A percentile compares a stretch with the other conserved stretches of the same genome.
phyloP scores from a whole-genome alignment of 2,329 filamentous ascomycete genomes.

The Plectosphaerella plurivora region DNA sequence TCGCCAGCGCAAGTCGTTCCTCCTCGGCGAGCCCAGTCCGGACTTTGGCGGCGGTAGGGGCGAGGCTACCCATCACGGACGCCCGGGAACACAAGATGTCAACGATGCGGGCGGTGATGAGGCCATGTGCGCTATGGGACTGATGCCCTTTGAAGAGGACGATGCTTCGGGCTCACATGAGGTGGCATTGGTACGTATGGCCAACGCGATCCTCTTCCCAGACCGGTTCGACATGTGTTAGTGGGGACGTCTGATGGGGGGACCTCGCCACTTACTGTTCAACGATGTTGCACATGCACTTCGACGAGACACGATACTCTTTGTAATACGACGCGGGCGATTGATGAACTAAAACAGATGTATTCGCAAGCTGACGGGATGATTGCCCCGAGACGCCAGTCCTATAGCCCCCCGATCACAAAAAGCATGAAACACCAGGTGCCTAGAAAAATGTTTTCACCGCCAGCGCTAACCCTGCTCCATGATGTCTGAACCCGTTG shows the following conservation, averaged over 20 bases:
- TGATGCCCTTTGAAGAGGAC: conserved; percentile 35
- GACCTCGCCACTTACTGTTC: too few relatives aligned
- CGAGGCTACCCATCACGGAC: conserved; percentile 26
- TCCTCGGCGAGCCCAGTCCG: conserved; percentile 33
- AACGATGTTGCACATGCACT: too few relatives aligned
- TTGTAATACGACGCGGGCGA: too few relatives aligned
- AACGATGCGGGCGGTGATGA: conserved; percentile 33
- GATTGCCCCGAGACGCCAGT: too few relatives aligned
- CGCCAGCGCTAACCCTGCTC: too few relatives aligned
- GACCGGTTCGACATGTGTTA: conserved; percentile 26
- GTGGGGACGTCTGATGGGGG: neutral
- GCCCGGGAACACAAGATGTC: conserved; percentile 31
- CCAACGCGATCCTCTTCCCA: conserved; percentile 35
- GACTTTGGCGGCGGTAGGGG: conserved; percentile 30
- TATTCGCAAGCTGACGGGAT: too few relatives aligned
- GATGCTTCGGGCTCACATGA: conserved; percentile 26
- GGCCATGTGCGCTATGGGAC: conserved; percentile 33
- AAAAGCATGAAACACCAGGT: too few relatives aligned
- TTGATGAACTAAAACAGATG: too few relatives aligned
- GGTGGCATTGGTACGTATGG: conserved; percentile 27
- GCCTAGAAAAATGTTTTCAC: too few relatives aligned
- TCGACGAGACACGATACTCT: too few relatives aligned
- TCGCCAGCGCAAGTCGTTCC: conserved; percentile 43
- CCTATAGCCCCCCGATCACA: too few relatives aligned
- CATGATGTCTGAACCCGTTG: too few relatives aligned